phyloP scores from a whole-genome alignment of 768 basidiomycete species.

The Mrakia blollopis region DNA sequence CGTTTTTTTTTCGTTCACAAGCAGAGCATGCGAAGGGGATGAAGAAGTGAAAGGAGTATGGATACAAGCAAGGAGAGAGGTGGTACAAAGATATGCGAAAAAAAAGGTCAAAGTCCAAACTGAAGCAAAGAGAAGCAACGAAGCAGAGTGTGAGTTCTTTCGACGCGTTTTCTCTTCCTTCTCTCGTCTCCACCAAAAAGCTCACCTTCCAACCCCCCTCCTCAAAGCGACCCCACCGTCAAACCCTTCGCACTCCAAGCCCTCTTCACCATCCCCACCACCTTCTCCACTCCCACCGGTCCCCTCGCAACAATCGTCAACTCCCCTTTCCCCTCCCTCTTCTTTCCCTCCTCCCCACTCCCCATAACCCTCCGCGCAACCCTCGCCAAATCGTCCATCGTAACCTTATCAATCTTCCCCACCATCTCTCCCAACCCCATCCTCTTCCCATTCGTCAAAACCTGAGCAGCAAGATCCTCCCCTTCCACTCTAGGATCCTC shows the following conservation, averaged over 20 bases:
- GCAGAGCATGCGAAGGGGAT: neutral
- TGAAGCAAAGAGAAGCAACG: neutral
- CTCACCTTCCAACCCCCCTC: neutral
- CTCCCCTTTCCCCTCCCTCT: constrained; percentile 20
- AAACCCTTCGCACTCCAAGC: constrained; percentile 30
- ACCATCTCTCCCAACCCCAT: constrained; percentile 29
- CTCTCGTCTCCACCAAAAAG: neutral
- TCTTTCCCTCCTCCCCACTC: constrained; percentile 12
- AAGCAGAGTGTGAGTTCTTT: neutral
- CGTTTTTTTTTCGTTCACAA: neutral
- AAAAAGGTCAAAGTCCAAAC: neutral
- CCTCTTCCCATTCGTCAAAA: constrained; percentile 24
- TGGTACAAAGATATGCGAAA: neutral
- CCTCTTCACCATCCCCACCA: constrained; percentile 23
- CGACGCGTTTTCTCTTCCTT: neutral
- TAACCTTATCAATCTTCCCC: constrained; percentile 22
- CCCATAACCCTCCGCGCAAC: constrained; percentile 29
- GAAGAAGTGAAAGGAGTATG: neutral
- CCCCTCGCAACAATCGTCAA: constrained; percentile 31
- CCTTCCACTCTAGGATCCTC: constrained; percentile 28
- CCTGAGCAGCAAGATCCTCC: constrained; percentile 29
- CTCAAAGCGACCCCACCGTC: constrained; percentile 26
- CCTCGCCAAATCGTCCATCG: constrained; percentile 31
- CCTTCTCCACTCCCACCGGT: constrained; percentile 13
- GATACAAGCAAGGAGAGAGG: constrained; percentile 21